Evolutionary conservation across 2,329 filamentous ascomycete genomes (phyloP).

Genomic region (Verticillium longisporum): DNA sequence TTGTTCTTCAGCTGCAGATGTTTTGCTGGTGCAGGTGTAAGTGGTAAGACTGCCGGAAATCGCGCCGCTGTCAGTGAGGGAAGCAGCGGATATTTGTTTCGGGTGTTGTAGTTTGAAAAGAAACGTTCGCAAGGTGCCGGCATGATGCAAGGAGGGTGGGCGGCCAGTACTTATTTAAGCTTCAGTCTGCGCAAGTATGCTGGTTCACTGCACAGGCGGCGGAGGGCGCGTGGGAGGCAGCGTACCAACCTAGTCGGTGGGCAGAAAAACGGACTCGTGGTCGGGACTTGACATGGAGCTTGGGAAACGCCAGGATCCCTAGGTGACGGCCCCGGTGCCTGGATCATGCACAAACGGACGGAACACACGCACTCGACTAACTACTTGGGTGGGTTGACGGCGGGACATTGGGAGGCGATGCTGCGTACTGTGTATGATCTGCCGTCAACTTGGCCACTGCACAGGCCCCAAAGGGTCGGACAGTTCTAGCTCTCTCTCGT

Average conservation of each 20-base stretch:
- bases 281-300: neutral
- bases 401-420: neutral
- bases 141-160: neutral
- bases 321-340: neutral
- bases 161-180: neutral
- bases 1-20: neutral
- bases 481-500: neutral
- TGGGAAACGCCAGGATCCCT: slow-evolving; percentile 1
- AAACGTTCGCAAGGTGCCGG: neutral
- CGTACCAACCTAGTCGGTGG: neutral
- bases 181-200: neutral
- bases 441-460: neutral
- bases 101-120: neutral
- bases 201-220: neutral
- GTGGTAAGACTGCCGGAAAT: neutral
- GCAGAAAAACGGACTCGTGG: neutral
- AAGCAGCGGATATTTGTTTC: neutral
- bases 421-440: neutral
- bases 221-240: neutral
- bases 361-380: neutral
- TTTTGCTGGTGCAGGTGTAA: neutral
- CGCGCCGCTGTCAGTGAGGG: neutral
- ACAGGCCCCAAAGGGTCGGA: neutral
- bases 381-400: neutral
- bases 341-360: neutral